A percentile compares a stretch with the other conserved stretches of the same genome.
phyloP scores from a whole-genome alignment of 345 rosid genomes.

The Jatropha curcas region DNA sequence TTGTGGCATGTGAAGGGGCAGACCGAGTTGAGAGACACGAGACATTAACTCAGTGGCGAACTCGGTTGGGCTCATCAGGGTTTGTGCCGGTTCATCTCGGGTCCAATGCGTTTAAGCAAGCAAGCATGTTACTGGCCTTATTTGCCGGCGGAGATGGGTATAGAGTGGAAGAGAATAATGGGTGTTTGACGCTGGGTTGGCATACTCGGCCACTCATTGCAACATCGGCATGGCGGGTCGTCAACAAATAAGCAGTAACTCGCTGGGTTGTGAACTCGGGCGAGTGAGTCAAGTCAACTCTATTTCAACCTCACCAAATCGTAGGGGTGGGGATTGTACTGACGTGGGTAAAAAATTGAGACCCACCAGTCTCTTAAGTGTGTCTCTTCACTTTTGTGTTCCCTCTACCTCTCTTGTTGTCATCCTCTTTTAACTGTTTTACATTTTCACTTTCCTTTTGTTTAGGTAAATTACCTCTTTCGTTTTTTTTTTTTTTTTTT shows the following conservation, averaged over 20 bases:
- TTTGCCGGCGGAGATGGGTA: slow-evolving; percentile 49
- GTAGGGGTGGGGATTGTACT: not conserved
- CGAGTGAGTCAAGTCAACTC: not conserved
- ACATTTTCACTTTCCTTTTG: not conserved
- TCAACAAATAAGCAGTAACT: not conserved
- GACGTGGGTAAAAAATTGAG: slow-evolving; percentile 3
- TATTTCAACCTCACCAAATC: not conserved
- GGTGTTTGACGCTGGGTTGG: not conserved
- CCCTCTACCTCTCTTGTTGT: not conserved
- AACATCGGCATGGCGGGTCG: not conserved
- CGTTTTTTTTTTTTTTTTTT: not conserved
- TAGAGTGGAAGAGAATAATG: not conserved
- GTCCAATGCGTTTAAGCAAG: slow-evolving; percentile 69
- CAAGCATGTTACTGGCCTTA: slow-evolving; percentile 67
- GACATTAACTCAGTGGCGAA: slow-evolving; percentile 60
- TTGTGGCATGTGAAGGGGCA: slow-evolving; percentile 72
- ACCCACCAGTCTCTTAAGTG: not conserved
- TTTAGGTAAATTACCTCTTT: not conserved
- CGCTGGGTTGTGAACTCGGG: not conserved
- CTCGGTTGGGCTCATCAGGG: slow-evolving; percentile 57
- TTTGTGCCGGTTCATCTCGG: slow-evolving; percentile 67
- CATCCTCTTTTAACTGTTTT: not conserved
- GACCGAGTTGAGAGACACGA: slow-evolving; percentile 85
- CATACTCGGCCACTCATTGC: not conserved
- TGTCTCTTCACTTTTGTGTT: not conserved